A percentile compares a stretch with the other conserved stretches of the same genome.
phyloP scores from a whole-genome alignment of 75 land plant genomes.

The Pinus taeda region DNA sequence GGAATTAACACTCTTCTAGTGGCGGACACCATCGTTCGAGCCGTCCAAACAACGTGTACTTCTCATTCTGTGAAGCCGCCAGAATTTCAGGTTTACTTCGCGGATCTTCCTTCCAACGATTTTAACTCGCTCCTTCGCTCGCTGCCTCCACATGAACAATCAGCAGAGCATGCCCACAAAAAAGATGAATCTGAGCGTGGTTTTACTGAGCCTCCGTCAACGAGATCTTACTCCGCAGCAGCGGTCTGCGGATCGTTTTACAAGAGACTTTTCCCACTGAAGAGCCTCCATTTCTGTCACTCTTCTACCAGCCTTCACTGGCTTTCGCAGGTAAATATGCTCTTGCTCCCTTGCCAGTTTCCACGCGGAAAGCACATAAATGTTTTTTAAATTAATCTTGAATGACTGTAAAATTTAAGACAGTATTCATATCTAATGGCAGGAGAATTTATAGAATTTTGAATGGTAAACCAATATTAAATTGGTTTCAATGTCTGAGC shows the following conservation, averaged over 20 bases:
- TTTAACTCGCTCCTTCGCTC: no score
- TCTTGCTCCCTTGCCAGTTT: background rate
- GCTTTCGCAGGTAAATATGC: background rate
- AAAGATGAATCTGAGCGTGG: background rate
- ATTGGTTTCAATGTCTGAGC: no score
- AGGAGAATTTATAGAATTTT: no score
- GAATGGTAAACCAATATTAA: no score
- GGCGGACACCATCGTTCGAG: conserved; percentile 16
- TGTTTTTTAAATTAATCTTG: no score
- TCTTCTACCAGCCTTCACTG: no score
- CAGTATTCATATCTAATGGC: no score
- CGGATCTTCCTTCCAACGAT: no score
- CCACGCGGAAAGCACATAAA: no score
- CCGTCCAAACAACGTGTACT: no score
- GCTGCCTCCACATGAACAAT: no score
- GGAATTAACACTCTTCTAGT: conserved; percentile 39
- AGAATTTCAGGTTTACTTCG: conserved; percentile 42
- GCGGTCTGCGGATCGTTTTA: conserved; percentile 41
- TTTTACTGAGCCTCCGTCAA: conserved; percentile 2
- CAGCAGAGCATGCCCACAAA: background rate
- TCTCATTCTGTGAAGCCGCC: background rate
- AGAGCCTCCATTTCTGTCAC: background rate
- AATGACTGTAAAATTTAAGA: no score
- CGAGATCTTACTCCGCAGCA: conserved; percentile 21
- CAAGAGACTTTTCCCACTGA: conserved; percentile 28